Percentiles rank a stretch among this genome's conserved stretches.
These are phyloP conservation scores for Oryza coarctata DNA, from an alignment of 176 grass and related monocot genomes.

Conservation along the genomic window DNA sequence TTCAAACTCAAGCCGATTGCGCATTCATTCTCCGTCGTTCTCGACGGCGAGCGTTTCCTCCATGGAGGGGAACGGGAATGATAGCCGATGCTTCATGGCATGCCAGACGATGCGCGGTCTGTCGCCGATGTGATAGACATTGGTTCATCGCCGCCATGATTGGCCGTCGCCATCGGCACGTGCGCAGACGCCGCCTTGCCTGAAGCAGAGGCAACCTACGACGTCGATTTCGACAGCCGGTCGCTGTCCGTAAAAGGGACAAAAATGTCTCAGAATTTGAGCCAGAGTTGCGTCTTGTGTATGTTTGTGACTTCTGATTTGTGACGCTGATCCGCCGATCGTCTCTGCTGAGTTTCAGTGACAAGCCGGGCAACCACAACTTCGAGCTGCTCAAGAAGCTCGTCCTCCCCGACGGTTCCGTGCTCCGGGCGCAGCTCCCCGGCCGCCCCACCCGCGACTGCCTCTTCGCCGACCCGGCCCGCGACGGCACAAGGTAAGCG, in stretches of 20 bases:
- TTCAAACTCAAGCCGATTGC: too few relatives aligned
- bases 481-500: conserved; percentile 44
- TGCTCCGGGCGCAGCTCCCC: conserved; percentile 45
- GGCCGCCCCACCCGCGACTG: conserved; percentile 55
- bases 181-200: neutral
- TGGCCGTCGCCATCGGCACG: neutral
- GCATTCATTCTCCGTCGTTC: neutral
- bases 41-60: neutral
- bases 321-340: neutral
- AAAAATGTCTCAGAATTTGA: neutral
- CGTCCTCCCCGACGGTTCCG: conserved; percentile 51
- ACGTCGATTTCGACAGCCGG: neutral
- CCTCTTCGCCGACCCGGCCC: conserved; percentile 52
- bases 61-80: neutral
- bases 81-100: conserved; percentile 15
- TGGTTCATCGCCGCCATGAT: conserved; percentile 3
- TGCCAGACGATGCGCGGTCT: neutral
- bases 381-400: conserved; percentile 52
- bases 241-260: neutral
- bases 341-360: conserved; percentile 32
- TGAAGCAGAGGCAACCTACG: conserved; percentile 6
- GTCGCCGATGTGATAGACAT: neutral
- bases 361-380: conserved; percentile 54
- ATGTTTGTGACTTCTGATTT: neutral
- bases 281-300: neutral